Conservation (phyloP, 2,329 filamentous ascomycete species). For the Xylariaceae sp. region DNA sequence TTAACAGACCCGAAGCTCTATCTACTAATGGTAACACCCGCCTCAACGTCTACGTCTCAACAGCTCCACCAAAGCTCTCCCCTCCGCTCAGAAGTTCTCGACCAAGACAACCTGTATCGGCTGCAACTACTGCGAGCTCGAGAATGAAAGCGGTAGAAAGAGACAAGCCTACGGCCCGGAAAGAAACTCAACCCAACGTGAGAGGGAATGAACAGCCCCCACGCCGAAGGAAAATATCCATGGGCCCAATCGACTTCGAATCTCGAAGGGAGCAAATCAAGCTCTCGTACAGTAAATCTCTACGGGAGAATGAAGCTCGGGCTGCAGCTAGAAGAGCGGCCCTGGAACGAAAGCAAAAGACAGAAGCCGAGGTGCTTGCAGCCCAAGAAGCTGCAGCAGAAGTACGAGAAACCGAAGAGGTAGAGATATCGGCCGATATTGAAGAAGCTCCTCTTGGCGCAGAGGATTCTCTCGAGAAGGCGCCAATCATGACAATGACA, state of each 20-base stretch:
- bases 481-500: conserved; percentile 5
- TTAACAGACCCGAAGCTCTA: conserved; percentile 38
- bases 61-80: conserved; percentile 67
- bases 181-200: conserved; percentile 30
- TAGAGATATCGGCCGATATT: conserved; percentile 15
- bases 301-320: conserved; percentile 66
- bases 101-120: conserved; percentile 73
- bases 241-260: conserved; percentile 80
- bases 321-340: conserved; percentile 47
- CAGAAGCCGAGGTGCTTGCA: conserved; percentile 36
- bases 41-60: conserved; percentile 70
- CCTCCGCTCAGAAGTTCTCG: conserved; percentile 77
- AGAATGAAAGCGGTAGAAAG: conserved; percentile 62
- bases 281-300: conserved; percentile 79
- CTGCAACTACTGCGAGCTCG: conserved; percentile 67
- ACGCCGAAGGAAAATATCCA: conserved; percentile 51
- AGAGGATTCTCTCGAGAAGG: conserved; percentile 7
- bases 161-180: conserved; percentile 40
- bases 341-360: conserved; percentile 50
- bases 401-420: conserved; percentile 23
- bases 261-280: conserved; percentile 78
- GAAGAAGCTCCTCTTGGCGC: conserved; percentile 5
- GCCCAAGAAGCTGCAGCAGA: conserved; percentile 44
- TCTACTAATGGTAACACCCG: conserved; percentile 52
- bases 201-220: conserved; percentile 37